Percentiles rank a stretch among this genome's conserved stretches.
Conservation (phyloP, 2,329 filamentous ascomycete genomes). For the Venturiaceae sp. region DNA sequence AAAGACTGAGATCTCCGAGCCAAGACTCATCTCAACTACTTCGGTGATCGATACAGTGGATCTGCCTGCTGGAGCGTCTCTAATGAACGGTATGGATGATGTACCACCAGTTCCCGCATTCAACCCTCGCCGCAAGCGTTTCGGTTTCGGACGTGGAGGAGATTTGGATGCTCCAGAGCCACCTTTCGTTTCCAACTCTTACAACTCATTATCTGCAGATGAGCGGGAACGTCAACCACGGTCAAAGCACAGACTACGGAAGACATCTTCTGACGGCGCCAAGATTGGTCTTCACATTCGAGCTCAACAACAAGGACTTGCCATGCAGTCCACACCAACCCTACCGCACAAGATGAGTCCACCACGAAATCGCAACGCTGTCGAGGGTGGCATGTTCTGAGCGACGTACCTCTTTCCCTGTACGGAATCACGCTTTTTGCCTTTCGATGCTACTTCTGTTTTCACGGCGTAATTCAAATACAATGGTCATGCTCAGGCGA, state of each 20-base stretch:
- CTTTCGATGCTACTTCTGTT: neutral
- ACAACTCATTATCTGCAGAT: constrained; percentile 1
- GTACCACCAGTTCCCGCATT: constrained; percentile 47
- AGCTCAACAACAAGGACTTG: constrained; percentile 23
- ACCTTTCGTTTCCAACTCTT: neutral
- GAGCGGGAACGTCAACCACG: constrained; percentile 2
- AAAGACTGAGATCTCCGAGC: constrained; percentile 54
- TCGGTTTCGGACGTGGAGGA: constrained; percentile 27
- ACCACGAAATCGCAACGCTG: constrained; percentile 1
- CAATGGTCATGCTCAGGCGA: neutral
- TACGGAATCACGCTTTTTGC: too few species aligned
- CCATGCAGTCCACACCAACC: constrained; percentile 12
- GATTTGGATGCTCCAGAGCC: neutral
- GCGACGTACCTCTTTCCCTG: neutral
- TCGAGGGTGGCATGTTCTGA: constrained; percentile 11
- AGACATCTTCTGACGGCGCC: constrained; percentile 7
- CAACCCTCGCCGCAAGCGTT: constrained; percentile 48
- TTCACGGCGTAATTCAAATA: neutral
- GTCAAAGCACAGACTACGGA: constrained; percentile 5
- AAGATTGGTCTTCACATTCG: constrained; percentile 17
- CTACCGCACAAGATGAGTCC: constrained; percentile 5
- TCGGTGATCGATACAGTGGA: constrained; percentile 49
- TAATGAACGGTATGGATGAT: constrained; percentile 40
- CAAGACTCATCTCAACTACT: constrained; percentile 43
- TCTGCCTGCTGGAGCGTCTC: constrained; percentile 44